Evolutionary conservation across 169 alveolate species (phyloP).

Genomic region (Plasmodium cynomolgi): DNA sequence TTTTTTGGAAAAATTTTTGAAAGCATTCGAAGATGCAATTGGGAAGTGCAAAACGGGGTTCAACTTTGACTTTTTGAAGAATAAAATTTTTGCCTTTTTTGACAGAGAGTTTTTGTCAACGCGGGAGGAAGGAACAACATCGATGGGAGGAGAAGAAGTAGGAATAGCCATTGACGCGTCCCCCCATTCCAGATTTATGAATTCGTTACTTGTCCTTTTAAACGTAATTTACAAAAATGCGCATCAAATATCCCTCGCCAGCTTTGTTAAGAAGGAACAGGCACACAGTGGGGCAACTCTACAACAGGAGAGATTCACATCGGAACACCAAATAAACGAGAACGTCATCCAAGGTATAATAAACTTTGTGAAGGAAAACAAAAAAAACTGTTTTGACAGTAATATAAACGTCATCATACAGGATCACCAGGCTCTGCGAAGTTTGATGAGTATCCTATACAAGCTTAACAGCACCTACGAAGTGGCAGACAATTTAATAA

Average conservation of each 20-base stretch:
- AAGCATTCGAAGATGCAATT: constrained; percentile 26
- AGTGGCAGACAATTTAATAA: constrained; percentile 38
- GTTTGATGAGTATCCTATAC: constrained; percentile 3
- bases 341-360: not conserved
- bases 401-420: constrained; percentile 6
- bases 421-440: constrained; percentile 9
- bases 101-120: constrained; percentile 18
- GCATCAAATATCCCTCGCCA: constrained; percentile 7
- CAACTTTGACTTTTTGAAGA: constrained; percentile 49
- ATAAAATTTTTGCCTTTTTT: constrained; percentile 18
- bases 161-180: not conserved
- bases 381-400: constrained; percentile 11
- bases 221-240: constrained; percentile 38
- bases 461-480: constrained; percentile 21
- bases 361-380: constrained; percentile 41
- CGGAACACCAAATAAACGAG: not conserved
- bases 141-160: not conserved
- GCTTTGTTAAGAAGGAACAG: constrained; percentile 4
- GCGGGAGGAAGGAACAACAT: not conserved
- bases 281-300: not conserved
- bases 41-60: constrained; percentile 21
- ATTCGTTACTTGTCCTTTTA: constrained; percentile 35
- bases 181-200: constrained; percentile 11
- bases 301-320: not conserved
- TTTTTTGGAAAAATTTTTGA: constrained; percentile 29